Evolutionary conservation across 2,329 filamentous ascomycete genomes (phyloP).

Genomic region (Xylariaceae sp.): DNA sequence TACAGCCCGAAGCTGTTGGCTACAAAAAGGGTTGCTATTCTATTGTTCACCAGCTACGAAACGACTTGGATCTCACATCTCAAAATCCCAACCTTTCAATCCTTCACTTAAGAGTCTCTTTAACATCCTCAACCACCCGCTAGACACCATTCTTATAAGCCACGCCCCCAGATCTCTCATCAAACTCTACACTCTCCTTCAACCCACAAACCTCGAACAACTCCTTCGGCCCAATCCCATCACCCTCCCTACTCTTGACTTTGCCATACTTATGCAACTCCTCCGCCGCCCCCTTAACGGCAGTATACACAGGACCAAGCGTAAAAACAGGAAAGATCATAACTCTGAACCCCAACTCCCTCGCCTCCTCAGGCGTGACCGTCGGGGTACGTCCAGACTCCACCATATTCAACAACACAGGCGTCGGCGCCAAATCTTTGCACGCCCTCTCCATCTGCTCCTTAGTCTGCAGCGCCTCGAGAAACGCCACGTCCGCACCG

Average conservation of each 20-base stretch:
- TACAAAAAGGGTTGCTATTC: too few species aligned
- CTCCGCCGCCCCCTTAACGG: neutral
- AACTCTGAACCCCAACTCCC: neutral
- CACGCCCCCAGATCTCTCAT: neutral
- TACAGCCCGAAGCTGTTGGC: too few species aligned
- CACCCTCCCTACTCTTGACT: neutral
- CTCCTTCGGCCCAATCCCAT: neutral
- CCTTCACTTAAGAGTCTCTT: too few species aligned
- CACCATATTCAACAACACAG: neutral
- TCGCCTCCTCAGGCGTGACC: neutral
- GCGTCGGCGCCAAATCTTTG: neutral
- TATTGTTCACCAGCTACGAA: too few species aligned
- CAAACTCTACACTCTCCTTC: neutral
- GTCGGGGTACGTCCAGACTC: neutral
- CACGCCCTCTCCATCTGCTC: constrained; percentile 23
- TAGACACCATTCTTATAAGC: neutral
- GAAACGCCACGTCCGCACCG: constrained; percentile 49
- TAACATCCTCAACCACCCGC: too few species aligned
- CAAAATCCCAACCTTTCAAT: too few species aligned
- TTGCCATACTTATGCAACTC: neutral
- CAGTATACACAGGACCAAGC: neutral
- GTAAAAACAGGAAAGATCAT: neutral
- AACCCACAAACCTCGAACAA: neutral
- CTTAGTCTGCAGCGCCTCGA: constrained; percentile 45
- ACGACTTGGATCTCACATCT: too few species aligned